Percentiles rank a stretch among this genome's conserved stretches.
Conservation (phyloP, 176 grass and related monocot species). For the Poa pratensis region DNA sequence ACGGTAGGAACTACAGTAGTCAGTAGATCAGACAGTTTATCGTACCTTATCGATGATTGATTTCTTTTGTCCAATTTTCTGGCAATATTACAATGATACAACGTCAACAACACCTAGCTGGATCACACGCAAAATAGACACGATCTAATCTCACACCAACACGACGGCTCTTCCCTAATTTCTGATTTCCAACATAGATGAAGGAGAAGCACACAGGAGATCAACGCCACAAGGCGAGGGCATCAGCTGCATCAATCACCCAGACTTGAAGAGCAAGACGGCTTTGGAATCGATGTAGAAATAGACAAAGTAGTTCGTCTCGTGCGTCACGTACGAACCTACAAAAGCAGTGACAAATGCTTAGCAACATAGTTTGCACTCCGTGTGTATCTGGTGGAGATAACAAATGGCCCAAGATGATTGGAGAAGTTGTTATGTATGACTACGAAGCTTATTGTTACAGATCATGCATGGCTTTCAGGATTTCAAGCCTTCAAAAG, state of each 20-base stretch:
- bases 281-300: conserved; percentile 90
- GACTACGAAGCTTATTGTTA: background rate
- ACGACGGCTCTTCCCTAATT: conserved; percentile 32
- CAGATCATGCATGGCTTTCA: background rate
- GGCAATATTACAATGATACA: conserved; percentile 47
- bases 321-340: conserved; percentile 83
- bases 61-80: background rate
- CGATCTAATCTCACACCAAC: conserved; percentile 47
- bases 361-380: conserved; percentile 6
- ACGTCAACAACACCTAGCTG: conserved; percentile 52
- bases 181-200: conserved; percentile 26
- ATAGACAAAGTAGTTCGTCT: conserved; percentile 84
- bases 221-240: background rate
- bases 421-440: background rate
- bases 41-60: background rate
- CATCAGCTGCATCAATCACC: conserved; percentile 43
- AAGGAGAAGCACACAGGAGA: conserved; percentile 12
- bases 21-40: background rate
- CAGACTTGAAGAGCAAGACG: conserved; percentile 83
- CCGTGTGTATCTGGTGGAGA: background rate
- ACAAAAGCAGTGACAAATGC: conserved; percentile 8
- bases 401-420: background rate
- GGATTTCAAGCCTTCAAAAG: background rate
- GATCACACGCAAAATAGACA: conserved; percentile 39
- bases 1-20: background rate